A percentile compares a stretch with the other conserved stretches of the same genome.
phyloP scores from a whole-genome alignment of 2,329 filamentous ascomycete genomes.

The Trichophyton mentagrophytes region DNA sequence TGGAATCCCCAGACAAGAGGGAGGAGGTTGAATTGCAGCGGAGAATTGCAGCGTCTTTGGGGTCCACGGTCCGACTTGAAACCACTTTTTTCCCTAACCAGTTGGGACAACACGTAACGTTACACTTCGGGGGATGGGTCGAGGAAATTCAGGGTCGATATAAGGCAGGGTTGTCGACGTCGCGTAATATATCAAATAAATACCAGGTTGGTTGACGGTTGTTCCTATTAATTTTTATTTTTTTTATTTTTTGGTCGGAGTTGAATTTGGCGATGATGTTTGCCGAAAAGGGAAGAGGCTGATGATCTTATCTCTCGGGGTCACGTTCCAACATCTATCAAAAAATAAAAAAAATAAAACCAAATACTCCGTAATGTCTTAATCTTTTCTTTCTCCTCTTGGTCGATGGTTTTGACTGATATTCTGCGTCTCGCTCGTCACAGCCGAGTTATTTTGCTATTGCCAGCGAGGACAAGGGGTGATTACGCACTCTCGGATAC shows the following conservation, averaged over 20 bases:
- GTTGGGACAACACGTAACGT: neutral
- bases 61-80: constrained; percentile 3
- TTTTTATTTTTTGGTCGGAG: neutral
- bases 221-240: neutral
- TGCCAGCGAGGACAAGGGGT: neutral
- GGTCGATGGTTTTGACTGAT: neutral
- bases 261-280: neutral
- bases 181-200: neutral
- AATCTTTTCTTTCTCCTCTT: neutral
- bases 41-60: neutral
- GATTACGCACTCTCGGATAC: neutral
- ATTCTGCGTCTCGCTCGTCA: neutral
- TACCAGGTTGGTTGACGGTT: neutral
- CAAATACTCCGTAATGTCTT: neutral
- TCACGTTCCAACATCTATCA: neutral
- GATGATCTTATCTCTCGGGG: neutral
- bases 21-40: neutral
- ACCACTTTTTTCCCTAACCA: neutral
- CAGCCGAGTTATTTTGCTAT: neutral
- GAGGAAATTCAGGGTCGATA: neutral
- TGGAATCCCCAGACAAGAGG: constrained; percentile 3
- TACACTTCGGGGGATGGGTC: neutral
- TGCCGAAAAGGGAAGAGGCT: neutral
- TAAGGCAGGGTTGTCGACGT: neutral
- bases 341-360: no score